Percentiles rank a stretch among this genome's conserved stretches.
phyloP scores from a whole-genome alignment of 257 asterid species.

The Ophiorrhiza pumila region DNA sequence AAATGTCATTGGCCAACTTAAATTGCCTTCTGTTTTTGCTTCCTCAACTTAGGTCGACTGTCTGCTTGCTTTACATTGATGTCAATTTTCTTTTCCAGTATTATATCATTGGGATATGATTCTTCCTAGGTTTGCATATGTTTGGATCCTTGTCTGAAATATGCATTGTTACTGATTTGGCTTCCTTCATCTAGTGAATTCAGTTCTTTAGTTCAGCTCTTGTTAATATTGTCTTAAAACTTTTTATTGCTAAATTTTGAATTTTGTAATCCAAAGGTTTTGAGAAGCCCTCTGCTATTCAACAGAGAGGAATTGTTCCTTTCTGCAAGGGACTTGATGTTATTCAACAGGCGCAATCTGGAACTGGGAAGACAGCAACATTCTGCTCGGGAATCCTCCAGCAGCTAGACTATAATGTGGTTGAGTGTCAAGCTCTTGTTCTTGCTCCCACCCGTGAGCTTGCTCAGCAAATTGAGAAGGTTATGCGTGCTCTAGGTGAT shows the following conservation, averaged over 20 bases:
- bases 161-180: not conserved
- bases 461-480: slow-evolving; percentile 54
- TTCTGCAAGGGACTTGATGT: slow-evolving; percentile 50
- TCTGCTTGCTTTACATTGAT: not conserved
- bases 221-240: not conserved
- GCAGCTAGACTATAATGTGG: slow-evolving; percentile 37
- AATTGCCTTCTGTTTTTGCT: not conserved
- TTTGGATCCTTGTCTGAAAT: not conserved
- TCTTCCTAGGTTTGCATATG: not conserved
- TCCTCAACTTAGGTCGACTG: not conserved
- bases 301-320: slow-evolving; percentile 51
- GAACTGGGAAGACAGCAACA: slow-evolving; percentile 45
- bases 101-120: no score
- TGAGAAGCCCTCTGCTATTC: slow-evolving; percentile 54
- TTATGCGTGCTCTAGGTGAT: slow-evolving; percentile 51
- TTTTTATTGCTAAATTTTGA: not conserved
- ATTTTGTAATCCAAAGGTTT: slow-evolving; percentile 26
- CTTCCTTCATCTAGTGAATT: not conserved
- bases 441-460: slow-evolving; percentile 54
- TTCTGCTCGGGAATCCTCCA: slow-evolving; percentile 51
- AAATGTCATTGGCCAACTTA: not conserved
- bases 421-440: slow-evolving; percentile 47
- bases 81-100: not conserved
- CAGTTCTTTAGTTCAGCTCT: not conserved
- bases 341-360: slow-evolving; percentile 50